Base-by-base conservation (phyloP, 805 yeast genomes). In the Wickerhamomyces bovis region DNA sequence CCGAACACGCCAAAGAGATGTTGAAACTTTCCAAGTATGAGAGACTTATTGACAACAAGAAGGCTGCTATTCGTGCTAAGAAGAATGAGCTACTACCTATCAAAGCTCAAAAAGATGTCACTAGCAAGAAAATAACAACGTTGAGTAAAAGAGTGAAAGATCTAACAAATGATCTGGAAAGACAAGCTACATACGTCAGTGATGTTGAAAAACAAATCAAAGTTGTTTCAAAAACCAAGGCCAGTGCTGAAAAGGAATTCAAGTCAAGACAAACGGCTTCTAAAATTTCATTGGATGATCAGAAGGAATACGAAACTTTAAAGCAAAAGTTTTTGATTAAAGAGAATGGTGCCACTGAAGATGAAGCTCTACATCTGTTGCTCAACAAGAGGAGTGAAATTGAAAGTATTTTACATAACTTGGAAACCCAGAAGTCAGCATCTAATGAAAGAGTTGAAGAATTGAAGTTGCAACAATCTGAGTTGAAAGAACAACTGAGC, bases 331-430 rank as follows among this genome's bases (percentile, higher is more conserved):
- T 76, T 54, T 64, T 85, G 44, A 67, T 77, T 28, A 66, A 67
- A 31, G 89, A 88, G 15, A 76, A 87, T 15, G 78, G 83, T 15
- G 70, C 76, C 40, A 54, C 73, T n/a, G 78, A 81, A 54, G 75
- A 74, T 26, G 81, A 77, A 48, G 64, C 74, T 39, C 55, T 78
- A 23, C 65, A 71, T 3, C 53, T 75, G 6, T 46, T 75, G 16
- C 45, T 54, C 20, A 70, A 68, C 48, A 77, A 78, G 26, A 71
- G 69, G 49, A 77, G 72, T 4, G 75, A 78, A 26, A 52, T 72
- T 3, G 56, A 61, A 15, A 55, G 59, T 3, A 72, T 74, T 35
- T 51, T 75, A 26, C 67, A 65, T 16, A 62, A 60, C 33, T 51
- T 74, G n/a, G 56, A 66, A 9, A 59, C 60, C 18, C 71, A 71